Base-by-base conservation (phyloP, 176 grass and related monocot genomes). In the Pontederia paniculata region DNA sequence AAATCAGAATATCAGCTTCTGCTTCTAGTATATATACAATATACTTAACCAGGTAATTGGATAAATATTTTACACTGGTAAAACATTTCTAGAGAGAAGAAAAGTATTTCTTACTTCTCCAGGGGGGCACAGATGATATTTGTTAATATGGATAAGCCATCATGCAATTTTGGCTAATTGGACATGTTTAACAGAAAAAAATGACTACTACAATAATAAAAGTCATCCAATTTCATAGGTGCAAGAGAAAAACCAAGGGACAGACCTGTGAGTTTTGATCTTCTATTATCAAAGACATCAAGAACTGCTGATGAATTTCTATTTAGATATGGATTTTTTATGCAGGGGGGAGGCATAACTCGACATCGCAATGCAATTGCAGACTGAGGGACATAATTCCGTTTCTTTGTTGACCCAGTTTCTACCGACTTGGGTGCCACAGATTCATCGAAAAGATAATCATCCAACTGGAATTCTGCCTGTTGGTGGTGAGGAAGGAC, bases 331-430 rank as follows among this genome's bases (percentile, higher is more conserved):
- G 77, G 86, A 54, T 97, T 97, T 66, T 76, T 88, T 66, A 97
- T 84, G 28, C 93, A 97, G 2, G 86, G 86, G 3, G 93, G 93
- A 63, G 93, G 86, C 75, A 77, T 90, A 67, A 91, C 83, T 62
- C 83, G 72, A 70, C 83, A 84, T 41, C 93, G 83, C 62, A 97
- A 57, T 76, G 80, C 74, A 58, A 89, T 66, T 68, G 83, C 93
- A 21, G 83, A 87, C 44, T 81, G 69, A 6, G 93, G 87, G 22
- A 97, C 83, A 80, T 90, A 90, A 50, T 52, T 76, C 21, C 74
- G 58, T 55, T 70, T 90, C 77, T 74, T 89, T 37, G 78, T 65
- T 22, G 64, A 54, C 9, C 9, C 55, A 52, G 52, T 63, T 67
- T 72, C 65, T 10, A 62, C 49, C n/a, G 60, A 42, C 37, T 67